Conservation (phyloP, 306 rosid species). For the Rubus parviflorus region DNA sequence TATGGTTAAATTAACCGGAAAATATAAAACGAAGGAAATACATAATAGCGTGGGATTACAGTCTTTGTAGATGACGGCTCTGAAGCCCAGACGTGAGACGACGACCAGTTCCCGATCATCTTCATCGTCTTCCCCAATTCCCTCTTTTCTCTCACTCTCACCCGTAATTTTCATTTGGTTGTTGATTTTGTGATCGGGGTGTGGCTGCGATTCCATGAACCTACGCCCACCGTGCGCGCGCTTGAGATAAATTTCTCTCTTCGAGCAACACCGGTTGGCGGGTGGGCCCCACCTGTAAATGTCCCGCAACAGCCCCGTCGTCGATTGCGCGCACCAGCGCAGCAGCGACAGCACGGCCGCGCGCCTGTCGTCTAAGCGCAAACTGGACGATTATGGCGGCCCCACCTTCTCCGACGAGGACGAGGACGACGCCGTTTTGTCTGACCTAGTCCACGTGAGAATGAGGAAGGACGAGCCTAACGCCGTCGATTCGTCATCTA, state of each 20-base stretch:
- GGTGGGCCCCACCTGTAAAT: conserved; percentile 55
- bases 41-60: conserved; percentile 12
- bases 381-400: conserved; percentile 59
- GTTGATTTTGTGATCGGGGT: no score
- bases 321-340: conserved; percentile 49
- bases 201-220: no score
- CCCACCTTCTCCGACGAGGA: conserved; percentile 46
- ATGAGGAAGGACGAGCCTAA: conserved; percentile 63
- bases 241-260: no score
- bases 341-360: conserved; percentile 20
- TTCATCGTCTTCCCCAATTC: neutral
- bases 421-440: conserved; percentile 34
- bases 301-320: conserved; percentile 57
- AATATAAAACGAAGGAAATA: neutral
- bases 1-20: neutral
- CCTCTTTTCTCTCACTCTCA: neutral
- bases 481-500: conserved; percentile 42
- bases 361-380: conserved; percentile 63
- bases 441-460: conserved; percentile 59
- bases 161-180: no score
- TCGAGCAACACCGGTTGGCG: conserved; percentile 4
- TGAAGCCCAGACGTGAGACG: conserved; percentile 16
- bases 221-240: no score
- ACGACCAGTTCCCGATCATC: conserved; percentile 16
- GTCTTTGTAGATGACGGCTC: conserved; percentile 19